Base-by-base conservation (phyloP, 2,329 filamentous ascomycete genomes). In the Tolypocladium capitatum region DNA sequence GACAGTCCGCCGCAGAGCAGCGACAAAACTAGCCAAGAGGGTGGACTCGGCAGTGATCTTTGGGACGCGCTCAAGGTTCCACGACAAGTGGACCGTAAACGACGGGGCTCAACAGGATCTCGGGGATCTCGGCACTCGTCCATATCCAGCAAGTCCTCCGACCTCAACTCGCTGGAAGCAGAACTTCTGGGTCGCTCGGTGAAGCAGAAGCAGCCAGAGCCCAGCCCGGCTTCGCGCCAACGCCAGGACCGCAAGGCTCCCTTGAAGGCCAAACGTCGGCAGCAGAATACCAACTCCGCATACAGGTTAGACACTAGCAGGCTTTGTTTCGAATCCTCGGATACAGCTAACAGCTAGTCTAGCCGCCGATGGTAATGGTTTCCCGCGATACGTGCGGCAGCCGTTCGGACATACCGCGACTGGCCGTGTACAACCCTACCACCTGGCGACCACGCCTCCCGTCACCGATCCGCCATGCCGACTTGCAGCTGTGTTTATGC, bases 141-240 rank as follows among this genome's bases (percentile, higher is more conserved):
- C 5, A 53, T 60, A 16, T 61, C 61, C 18, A 58, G 53, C 44
- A 58, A 58, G 32, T 64, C 63, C 2, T 68, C 65, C 10, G 65
- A 66, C 8, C 52, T 68, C 38, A 64, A 65, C 48, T 67, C 63
- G 7, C 51, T 68, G 10, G 65, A 68, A 50, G 65, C 65, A 2
- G 65, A 67, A 46, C 59, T 68, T 2, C 52, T 68, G 1, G 65
- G 65, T 32, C 56, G 60, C 11, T 56, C 65, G 13, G 50, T 52
- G 6, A 67, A 63, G 49, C 55, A 57, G 16, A 63, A 58, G 48
- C 58, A 58, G 13, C 52, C 57, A 0, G 57, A 59, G 20, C 21
- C 45, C 28, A 58, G 58, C 32, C 48, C 52, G 5, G 50, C 48
- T 20, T 48, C 51, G 36, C 59, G 55, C 7, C 52, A 52, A 33